Percentiles rank a stretch among this genome's conserved stretches.
Evolutionary conservation across 2,329 filamentous ascomycete genomes (phyloP).

Genomic region (Fusarium sterilihyphosum): DNA sequence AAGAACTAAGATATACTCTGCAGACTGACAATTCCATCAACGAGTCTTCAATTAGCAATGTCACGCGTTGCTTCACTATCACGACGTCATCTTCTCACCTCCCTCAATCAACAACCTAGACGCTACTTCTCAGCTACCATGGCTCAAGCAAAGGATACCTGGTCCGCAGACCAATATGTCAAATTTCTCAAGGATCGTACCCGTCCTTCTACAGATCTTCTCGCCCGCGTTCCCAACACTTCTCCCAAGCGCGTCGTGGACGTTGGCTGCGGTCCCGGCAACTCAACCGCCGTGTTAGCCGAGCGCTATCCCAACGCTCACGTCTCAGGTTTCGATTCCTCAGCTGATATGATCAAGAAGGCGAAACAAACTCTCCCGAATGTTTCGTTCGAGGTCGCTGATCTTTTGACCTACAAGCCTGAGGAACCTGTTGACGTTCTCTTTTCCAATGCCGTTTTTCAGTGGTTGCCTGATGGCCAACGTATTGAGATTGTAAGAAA

Average conservation of each 20-base stretch:
- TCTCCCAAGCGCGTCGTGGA: constrained; percentile 60
- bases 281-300: constrained; percentile 62
- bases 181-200: constrained; percentile 65
- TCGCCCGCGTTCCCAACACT: constrained; percentile 56
- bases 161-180: constrained; percentile 67
- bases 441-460: constrained; percentile 68
- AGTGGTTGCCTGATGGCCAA: constrained; percentile 60
- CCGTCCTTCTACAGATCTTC: constrained; percentile 62
- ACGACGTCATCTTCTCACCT: constrained; percentile 15
- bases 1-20: not conserved
- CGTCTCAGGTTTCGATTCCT: constrained; percentile 64
- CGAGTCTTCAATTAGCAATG: not conserved
- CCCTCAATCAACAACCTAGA: not conserved
- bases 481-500: constrained; percentile 57
- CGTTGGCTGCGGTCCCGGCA: constrained; percentile 69
- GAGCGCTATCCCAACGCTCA: constrained; percentile 57
- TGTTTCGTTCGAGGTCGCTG: constrained; percentile 57
- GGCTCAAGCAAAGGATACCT: constrained; percentile 43
- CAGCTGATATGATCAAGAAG: constrained; percentile 63
- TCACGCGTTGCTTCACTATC: not conserved
- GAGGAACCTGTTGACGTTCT: constrained; percentile 53
- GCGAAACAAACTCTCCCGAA: constrained; percentile 54
- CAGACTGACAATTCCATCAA: not conserved
- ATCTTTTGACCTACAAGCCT: constrained; percentile 55
- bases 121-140: constrained; percentile 8